These are phyloP conservation scores for Corymbia maculata DNA, from an alignment of 345 rosid species.

Conservation along the genomic window DNA sequence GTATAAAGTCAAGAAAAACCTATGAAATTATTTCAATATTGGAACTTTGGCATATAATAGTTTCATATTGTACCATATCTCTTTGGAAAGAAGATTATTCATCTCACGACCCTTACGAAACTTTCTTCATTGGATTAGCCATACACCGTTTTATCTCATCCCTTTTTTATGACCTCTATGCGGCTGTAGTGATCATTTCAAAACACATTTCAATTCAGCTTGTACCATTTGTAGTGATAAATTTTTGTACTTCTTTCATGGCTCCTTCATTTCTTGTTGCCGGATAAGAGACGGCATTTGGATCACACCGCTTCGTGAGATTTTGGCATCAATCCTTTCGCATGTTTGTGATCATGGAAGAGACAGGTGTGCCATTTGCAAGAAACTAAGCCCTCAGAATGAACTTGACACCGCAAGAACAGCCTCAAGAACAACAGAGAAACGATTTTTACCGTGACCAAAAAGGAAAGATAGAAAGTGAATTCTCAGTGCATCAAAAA, in stretches of 20 bases:
- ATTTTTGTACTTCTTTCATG: not conserved
- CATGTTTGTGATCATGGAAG: not conserved
- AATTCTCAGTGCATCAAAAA: not conserved
- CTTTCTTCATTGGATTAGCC: not conserved
- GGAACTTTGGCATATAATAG: fast-evolving
- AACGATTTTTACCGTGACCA: not conserved
- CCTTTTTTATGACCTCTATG: not conserved
- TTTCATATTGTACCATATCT: not conserved
- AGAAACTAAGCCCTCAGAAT: not conserved
- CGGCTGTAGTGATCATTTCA: not conserved
- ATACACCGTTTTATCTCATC: not conserved
- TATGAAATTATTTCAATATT: not conserved
- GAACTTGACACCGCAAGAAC: not conserved
- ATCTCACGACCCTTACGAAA: not conserved
- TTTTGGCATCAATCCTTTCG: not conserved
- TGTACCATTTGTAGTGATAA: not conserved
- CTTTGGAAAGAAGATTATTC: not conserved
- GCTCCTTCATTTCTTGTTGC: not conserved
- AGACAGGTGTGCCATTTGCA: not conserved
- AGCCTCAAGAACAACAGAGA: not conserved
- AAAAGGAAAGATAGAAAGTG: not conserved
- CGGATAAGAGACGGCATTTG: not conserved
- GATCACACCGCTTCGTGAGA: not conserved
- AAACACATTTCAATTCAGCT: not conserved
- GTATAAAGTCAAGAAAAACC: not conserved